These are phyloP conservation scores for Neurospora tetraspora DNA, from an alignment of 495 filamentous ascomycete species.

Conservation along the genomic window DNA sequence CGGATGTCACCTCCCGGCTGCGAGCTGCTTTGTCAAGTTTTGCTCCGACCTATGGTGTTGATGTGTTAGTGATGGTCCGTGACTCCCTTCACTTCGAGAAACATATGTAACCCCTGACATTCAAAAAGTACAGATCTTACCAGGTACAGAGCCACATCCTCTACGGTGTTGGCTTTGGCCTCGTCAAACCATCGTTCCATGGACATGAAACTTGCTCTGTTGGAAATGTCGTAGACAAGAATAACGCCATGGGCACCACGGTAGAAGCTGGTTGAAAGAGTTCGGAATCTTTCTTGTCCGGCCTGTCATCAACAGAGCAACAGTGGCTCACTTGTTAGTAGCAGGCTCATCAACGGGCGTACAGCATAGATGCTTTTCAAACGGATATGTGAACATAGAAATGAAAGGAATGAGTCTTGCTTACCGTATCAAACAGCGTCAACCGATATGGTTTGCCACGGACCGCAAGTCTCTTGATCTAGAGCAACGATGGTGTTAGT, in stretches of 20 bases:
- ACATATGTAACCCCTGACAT: not conserved
- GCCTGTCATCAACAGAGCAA: conserved; percentile 16
- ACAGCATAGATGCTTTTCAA: not conserved
- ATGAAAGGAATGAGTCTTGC: conserved; percentile 2
- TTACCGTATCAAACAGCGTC: conserved; percentile 49
- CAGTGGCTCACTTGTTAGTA: not conserved
- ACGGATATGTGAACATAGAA: not conserved
- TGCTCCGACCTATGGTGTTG: conserved; percentile 33
- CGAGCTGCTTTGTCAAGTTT: conserved; percentile 42
- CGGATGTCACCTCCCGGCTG: conserved; percentile 36
- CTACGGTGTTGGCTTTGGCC: conserved; percentile 40
- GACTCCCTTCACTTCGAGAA: not conserved
- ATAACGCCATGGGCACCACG: conserved; percentile 50
- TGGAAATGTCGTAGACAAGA: conserved; percentile 51
- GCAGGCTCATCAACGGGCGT: not conserved
- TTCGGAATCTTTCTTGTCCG: conserved; percentile 50
- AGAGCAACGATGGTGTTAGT: not conserved
- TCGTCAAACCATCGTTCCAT: conserved; percentile 54
- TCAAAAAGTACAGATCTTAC: conserved; percentile 20
- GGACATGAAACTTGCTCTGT: conserved; percentile 40
- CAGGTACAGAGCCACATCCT: conserved; percentile 42
- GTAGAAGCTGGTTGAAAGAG: conserved; percentile 51
- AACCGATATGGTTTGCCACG: conserved; percentile 45
- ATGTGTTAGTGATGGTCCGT: not conserved
- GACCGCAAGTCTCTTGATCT: conserved; percentile 39